Evolutionary conservation across 257 asterid species (phyloP).

Genomic region (Petrea volubilis): DNA sequence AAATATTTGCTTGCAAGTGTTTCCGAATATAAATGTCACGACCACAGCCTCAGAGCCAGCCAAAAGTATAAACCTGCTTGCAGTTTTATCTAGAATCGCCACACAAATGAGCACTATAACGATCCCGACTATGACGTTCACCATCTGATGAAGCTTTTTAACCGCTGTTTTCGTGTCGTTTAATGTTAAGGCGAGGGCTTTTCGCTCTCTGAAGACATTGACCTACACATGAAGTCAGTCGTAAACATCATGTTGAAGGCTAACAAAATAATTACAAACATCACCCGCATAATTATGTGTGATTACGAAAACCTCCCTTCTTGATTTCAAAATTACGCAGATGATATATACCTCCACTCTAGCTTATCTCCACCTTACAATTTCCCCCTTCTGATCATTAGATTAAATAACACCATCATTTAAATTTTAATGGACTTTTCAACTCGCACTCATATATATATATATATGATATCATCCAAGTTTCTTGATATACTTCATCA

Average conservation of each 20-base stretch:
- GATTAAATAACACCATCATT: too few relatives aligned
- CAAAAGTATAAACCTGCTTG: constrained; percentile 48
- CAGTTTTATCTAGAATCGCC: constrained; percentile 49
- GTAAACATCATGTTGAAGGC: not conserved
- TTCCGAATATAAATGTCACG: constrained; percentile 60
- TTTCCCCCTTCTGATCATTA: too few relatives aligned
- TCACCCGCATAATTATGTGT: not conserved
- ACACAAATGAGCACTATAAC: not conserved
- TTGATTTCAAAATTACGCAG: not conserved
- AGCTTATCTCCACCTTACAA: too few relatives aligned
- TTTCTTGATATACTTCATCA: too few relatives aligned
- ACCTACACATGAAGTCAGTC: constrained; percentile 30
- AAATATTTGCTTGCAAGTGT: constrained; percentile 58
- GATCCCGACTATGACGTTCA: constrained; percentile 44
- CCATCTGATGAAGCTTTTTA: constrained; percentile 55
- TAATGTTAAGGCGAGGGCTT: constrained; percentile 56
- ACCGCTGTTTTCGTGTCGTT: constrained; percentile 68
- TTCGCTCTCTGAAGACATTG: constrained; percentile 64
- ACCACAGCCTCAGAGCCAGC: constrained; percentile 58
- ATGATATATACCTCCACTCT: too few relatives aligned
- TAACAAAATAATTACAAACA: not conserved
- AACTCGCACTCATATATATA: too few relatives aligned
- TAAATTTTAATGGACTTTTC: too few relatives aligned
- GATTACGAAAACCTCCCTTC: not conserved
- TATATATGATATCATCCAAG: too few relatives aligned